Evolutionary conservation across 2,329 filamentous ascomycete species (phyloP), one percentile per base, ranked within the genome.

Genomic region (Scorias spongiosa): DNA sequence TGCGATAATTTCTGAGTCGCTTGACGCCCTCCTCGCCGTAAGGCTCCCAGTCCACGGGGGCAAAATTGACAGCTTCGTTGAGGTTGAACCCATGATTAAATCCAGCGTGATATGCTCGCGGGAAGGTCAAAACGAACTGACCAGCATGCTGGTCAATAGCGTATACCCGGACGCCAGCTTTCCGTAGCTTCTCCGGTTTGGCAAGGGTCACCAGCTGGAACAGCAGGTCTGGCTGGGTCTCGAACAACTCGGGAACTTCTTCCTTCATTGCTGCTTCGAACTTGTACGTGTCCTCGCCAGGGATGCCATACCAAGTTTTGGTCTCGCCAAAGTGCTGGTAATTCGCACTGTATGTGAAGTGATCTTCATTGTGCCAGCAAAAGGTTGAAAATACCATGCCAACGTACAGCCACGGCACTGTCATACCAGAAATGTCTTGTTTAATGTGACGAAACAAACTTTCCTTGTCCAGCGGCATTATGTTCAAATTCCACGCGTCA

Each of bases 301-400:
- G 91, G 51, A 98, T 95, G 2, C 91, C 91, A 56, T 98, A 98
- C 91, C 91, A 98, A 0, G 91, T 98, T 67, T 98, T 98, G 1
- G 91, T 98, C 1, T 88, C 87, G 9, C 91, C 91, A 56, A 98
- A 93, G 56, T 98, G 91, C 61, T 98, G 91, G 56, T 96, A 98
- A 53, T 98, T 98, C 42, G 91, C 84, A 1, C 91, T 98, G 60
- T 96, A 98, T 2, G 91, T 82, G 59, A 94, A 95, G 58, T 98
- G 91, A 57, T 98, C 91, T 58, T 98, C 91, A 50, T 94, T 95
- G 61, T 98, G 91, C 91, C 91, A 98, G 63, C 91, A 98, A 58
- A 98, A 98, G 0, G 91, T 96, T 0, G 91, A 98, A 61, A 98
- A 98, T 34, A 93, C 93, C 91, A 98, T 98, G 48, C 91, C 91